Evolutionary conservation across 345 rosid species (phyloP).

Genomic region (Gossypium raimondii): DNA sequence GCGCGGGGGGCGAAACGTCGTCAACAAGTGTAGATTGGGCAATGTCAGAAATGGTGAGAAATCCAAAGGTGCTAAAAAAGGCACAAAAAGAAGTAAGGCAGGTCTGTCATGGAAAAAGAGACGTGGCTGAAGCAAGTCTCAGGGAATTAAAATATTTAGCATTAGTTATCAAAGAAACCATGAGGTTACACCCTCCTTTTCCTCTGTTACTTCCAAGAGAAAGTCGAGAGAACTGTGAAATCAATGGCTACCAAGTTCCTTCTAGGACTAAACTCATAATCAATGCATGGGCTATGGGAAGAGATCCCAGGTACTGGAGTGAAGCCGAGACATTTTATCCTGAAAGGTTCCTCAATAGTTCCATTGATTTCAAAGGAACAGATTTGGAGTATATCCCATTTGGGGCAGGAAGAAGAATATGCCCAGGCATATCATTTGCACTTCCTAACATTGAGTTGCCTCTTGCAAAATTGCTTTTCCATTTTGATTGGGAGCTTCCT

Average conservation of each 20-base stretch:
- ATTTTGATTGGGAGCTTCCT: conserved; percentile 1
- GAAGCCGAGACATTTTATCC: not conserved
- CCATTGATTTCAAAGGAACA: not conserved
- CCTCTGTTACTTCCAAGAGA: not conserved
- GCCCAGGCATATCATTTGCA: not conserved
- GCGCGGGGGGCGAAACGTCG: not conserved
- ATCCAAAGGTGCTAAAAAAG: not conserved
- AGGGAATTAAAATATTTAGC: not conserved
- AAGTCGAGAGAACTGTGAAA: not conserved
- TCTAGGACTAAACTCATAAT: not conserved
- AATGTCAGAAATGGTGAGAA: not conserved
- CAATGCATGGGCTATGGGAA: not conserved
- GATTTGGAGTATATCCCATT: not conserved
- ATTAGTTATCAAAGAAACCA: not conserved
- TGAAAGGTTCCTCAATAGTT: not conserved
- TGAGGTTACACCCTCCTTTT: not conserved
- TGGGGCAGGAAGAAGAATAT: not conserved
- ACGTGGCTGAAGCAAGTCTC: not conserved
- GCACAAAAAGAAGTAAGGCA: not conserved
- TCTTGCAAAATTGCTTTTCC: not conserved
- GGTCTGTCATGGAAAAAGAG: not conserved
- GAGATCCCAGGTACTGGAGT: not conserved
- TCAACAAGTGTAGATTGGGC: not conserved
- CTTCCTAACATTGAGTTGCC: not conserved
- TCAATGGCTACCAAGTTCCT: not conserved